Evolutionary conservation across 73 alveolate species (phyloP), one percentile per base, ranked within the genome.

Genomic region (Breviolum minutum): DNA sequence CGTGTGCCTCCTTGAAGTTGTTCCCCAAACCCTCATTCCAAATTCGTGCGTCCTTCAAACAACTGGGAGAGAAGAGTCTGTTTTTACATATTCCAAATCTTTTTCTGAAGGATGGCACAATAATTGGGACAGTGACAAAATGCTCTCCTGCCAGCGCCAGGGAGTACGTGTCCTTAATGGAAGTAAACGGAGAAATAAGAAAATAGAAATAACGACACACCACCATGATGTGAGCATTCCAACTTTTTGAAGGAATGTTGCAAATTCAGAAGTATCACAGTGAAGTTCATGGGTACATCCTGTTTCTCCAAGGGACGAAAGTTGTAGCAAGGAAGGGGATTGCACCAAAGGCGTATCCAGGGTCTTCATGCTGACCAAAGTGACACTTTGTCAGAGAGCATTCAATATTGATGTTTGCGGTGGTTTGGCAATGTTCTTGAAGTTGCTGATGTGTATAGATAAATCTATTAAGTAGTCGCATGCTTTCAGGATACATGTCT

Each of bases 241-340:
- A 68, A 68, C 77, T 68, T 68, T 14, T 68, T 68, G 17, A 17
- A 22, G 24, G 24, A 14, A 14, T 68, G 77, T 68, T 22, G 17
- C n/a, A 68, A 68, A 68, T 68, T 14, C 17, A 17, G n/a, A 14
- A 68, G n/a, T 68, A 68, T 14, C 77, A 68, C 24, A 2, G 77
- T 68, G 77, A 68, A 73, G 83, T 2, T 16, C 14, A 79, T 81
- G 90, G 48, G 14, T 16, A 81, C 17, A 17, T 54, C 24, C 17
- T 32, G 68, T 66, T 80, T 32, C 19, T 48, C 88, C 88, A 80
- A 80, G 88, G 68, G 22, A 17, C 88, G 88, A 80, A 83, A 88
- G 26, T 48, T 88, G 95, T 26, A 88, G 85, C 66, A 88, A 69
- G 64, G 95, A 63, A 29, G 95, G 95, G 54, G 95, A 88, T 13